Evolutionary conservation across 306 rosid genomes (phyloP).

Genomic region (Rosa lucieae): DNA sequence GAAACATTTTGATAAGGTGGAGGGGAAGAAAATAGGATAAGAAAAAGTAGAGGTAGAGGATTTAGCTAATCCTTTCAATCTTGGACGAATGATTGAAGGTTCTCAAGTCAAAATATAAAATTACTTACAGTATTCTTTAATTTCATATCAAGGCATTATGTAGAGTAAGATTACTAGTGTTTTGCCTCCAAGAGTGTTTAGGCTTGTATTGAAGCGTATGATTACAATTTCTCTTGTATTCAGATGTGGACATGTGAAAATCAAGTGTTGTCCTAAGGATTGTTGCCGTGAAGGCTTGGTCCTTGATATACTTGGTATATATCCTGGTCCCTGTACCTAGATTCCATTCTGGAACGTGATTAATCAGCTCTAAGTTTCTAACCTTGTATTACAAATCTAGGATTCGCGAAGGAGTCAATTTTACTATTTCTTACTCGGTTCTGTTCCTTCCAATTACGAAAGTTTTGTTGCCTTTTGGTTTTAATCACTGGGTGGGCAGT

Average conservation of each 20-base stretch:
- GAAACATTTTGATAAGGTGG: not conserved
- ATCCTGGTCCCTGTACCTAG: not conserved
- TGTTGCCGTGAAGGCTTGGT: not conserved
- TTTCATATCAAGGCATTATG: not conserved
- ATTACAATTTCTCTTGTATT: not conserved
- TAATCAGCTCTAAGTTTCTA: too few relatives aligned
- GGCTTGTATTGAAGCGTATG: conserved; percentile 8
- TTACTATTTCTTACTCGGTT: not conserved
- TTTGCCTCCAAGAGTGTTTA: not conserved
- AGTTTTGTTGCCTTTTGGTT: not conserved
- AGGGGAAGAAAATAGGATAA: not conserved
- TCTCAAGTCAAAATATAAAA: not conserved
- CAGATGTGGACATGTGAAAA: not conserved
- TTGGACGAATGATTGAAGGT: not conserved
- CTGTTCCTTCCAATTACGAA: not conserved
- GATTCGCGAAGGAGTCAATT: not conserved
- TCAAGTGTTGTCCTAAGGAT: not conserved
- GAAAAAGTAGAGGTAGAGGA: too few relatives aligned
- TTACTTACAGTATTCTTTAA: not conserved
- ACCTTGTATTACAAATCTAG: too few relatives aligned
- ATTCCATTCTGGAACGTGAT: not conserved
- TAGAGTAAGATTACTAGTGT: not conserved
- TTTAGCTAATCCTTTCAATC: conserved; percentile 1
- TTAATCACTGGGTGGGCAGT: not conserved
- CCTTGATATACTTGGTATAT: not conserved